A percentile compares a stretch with the other conserved stretches of the same genome.
Evolutionary conservation across 208 protist genomes (phyloP).

Genomic region (Hexamita inflata): DNA sequence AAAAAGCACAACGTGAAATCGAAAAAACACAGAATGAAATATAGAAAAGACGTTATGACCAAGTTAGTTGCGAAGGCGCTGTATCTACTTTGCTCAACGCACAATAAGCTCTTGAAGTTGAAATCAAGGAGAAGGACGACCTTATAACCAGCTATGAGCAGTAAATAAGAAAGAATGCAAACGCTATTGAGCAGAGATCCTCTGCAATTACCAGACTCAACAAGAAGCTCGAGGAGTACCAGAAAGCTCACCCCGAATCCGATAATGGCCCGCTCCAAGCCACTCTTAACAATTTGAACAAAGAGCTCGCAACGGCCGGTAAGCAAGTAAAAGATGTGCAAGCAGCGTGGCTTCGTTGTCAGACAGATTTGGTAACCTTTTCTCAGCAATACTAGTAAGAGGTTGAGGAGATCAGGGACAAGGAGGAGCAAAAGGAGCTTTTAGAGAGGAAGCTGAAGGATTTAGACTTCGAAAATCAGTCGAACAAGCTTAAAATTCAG

Average conservation of each 20-base stretch:
- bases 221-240: constrained; percentile 9
- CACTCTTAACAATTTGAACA: constrained; percentile 1
- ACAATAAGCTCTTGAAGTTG: constrained; percentile 1
- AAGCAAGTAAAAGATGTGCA: constrained; percentile 1
- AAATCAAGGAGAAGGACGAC: constrained; percentile 7
- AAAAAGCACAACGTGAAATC: constrained; percentile 6
- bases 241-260: not conserved
- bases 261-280: constrained; percentile 20
- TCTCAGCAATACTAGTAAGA: not conserved
- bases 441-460: constrained; percentile 10
- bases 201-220: constrained; percentile 24
- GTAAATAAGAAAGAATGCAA: constrained; percentile 22
- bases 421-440: constrained; percentile 9
- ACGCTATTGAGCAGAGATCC: constrained; percentile 10
- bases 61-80: not conserved
- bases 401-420: not conserved
- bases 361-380: constrained; percentile 15
- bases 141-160: constrained; percentile 11
- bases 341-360: not conserved
- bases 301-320: not conserved
- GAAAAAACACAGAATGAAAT: constrained; percentile 1
- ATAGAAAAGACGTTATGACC: not conserved
- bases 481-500: not conserved
- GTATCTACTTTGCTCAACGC: not conserved
- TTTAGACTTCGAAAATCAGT: not conserved